A percentile compares a stretch with the other conserved stretches of the same genome.
These are phyloP conservation scores for Penicillium concentricum DNA, from an alignment of 2,329 filamentous ascomycete species.

Conservation along the genomic window DNA sequence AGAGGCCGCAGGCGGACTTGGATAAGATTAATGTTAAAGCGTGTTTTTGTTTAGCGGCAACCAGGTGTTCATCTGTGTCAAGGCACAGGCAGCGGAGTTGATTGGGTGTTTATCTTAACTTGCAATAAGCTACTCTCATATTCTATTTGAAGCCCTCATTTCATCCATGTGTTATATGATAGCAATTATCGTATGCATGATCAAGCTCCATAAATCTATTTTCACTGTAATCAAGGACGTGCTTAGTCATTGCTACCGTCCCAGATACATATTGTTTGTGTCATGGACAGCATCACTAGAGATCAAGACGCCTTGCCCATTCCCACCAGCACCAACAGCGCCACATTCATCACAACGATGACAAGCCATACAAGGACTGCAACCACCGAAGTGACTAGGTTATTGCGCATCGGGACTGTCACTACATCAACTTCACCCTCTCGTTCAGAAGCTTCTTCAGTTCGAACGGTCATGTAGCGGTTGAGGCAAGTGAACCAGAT, in stretches of 20 bases:
- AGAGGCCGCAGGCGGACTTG: slow-evolving; percentile 62
- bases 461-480: slow-evolving; percentile 73
- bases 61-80: slow-evolving; percentile 12
- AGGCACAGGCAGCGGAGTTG: slow-evolving; percentile 20
- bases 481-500: slow-evolving; percentile 81
- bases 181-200: not conserved
- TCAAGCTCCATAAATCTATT: not conserved
- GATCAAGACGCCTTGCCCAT: slow-evolving; percentile 49
- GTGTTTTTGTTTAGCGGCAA: slow-evolving; percentile 3
- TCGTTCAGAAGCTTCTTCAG: slow-evolving; percentile 40
- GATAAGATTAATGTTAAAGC: slow-evolving; percentile 19
- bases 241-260: not conserved
- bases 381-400: slow-evolving; percentile 61
- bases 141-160: not conserved
- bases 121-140: not conserved
- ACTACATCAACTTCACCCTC: slow-evolving; percentile 30
- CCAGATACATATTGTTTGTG: not conserved
- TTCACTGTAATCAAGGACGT: not conserved
- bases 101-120: slow-evolving; percentile 1
- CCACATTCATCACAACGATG: slow-evolving; percentile 77
- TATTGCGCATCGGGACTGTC: slow-evolving; percentile 67
- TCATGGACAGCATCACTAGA: not conserved
- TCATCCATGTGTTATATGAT: not conserved
- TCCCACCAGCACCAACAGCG: slow-evolving; percentile 65
- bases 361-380: slow-evolving; percentile 68